Conservation (phyloP, 257 asterid species). For the Salvia miltiorrhiza region DNA sequence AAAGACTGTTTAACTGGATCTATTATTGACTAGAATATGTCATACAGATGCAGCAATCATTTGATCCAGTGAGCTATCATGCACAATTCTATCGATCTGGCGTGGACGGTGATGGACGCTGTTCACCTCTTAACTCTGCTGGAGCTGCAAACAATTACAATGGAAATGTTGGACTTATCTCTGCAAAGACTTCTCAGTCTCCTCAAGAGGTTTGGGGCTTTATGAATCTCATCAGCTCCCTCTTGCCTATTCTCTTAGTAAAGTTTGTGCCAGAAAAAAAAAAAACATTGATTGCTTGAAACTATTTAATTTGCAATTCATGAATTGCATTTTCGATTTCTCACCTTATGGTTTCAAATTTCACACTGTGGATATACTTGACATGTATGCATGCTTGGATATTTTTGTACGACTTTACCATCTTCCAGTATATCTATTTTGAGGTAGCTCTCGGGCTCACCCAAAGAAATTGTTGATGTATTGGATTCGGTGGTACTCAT, state of each 20-base stretch:
- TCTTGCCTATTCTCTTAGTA: not conserved
- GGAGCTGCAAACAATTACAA: slow-evolving; percentile 59
- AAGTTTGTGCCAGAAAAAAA: not conserved
- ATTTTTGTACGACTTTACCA: not conserved
- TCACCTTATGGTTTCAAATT: not conserved
- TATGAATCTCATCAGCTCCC: slow-evolving; percentile 4
- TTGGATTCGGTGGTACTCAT: slow-evolving; percentile 7
- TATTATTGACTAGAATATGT: not conserved
- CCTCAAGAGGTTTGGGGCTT: slow-evolving; percentile 72
- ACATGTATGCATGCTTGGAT: not conserved
- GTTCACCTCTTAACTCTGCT: slow-evolving; percentile 62
- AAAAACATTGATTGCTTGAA: slow-evolving; percentile 4
- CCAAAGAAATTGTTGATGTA: not conserved
- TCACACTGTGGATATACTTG: not conserved
- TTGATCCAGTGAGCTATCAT: slow-evolving; percentile 70
- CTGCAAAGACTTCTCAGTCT: slow-evolving; percentile 66
- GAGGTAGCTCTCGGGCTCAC: not conserved
- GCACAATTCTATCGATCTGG: slow-evolving; percentile 64
- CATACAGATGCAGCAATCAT: slow-evolving; percentile 60
- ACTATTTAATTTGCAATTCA: not conserved
- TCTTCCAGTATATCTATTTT: not conserved
- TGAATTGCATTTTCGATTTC: not conserved
- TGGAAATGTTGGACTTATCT: slow-evolving; percentile 49
- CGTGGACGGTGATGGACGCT: slow-evolving; percentile 64
- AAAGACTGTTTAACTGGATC: not conserved